Conservation (phyloP, 176 grass and related monocot genomes). For the Hyparrhenia diplandra region DNA sequence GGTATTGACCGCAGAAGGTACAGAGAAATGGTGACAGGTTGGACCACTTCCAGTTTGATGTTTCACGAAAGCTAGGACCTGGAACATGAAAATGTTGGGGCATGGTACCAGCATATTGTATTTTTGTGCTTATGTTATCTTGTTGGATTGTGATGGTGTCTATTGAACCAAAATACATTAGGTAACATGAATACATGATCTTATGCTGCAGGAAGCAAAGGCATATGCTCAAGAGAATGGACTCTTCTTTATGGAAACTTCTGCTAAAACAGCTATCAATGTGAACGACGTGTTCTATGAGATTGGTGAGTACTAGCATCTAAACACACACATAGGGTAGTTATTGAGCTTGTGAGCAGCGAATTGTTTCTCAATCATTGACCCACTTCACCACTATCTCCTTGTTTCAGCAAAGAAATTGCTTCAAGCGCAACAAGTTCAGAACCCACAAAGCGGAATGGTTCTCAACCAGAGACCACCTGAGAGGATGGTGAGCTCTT, state of each 20-base stretch:
- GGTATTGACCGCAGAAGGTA: not conserved
- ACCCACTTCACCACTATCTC: not conserved
- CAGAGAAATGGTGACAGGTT: not conserved
- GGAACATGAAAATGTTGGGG: not conserved
- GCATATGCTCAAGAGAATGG: slow-evolving; percentile 79
- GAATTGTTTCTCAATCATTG: not conserved
- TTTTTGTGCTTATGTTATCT: not conserved
- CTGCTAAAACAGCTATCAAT: slow-evolving; percentile 89
- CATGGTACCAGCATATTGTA: not conserved
- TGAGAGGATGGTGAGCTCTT: slow-evolving; percentile 56
- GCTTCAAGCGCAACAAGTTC: slow-evolving; percentile 51
- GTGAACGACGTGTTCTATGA: slow-evolving; percentile 91
- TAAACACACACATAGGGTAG: not conserved
- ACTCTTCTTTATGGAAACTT: slow-evolving; percentile 92
- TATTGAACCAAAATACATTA: not conserved
- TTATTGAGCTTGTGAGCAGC: not conserved
- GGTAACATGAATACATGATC: not conserved
- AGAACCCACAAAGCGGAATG: slow-evolving; percentile 68
- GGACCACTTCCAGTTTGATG: not conserved
- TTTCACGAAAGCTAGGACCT: not conserved
- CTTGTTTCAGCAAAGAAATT: slow-evolving; percentile 74
- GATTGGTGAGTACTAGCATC: slow-evolving; percentile 60
- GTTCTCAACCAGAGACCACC: slow-evolving; percentile 53
- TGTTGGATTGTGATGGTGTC: not conserved
- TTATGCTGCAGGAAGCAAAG: slow-evolving; percentile 66